A percentile compares a stretch with the other conserved stretches of the same genome.
Evolutionary conservation across 768 basidiomycete genomes (phyloP).

Genomic region (Boletus rufocinnamomeus): DNA sequence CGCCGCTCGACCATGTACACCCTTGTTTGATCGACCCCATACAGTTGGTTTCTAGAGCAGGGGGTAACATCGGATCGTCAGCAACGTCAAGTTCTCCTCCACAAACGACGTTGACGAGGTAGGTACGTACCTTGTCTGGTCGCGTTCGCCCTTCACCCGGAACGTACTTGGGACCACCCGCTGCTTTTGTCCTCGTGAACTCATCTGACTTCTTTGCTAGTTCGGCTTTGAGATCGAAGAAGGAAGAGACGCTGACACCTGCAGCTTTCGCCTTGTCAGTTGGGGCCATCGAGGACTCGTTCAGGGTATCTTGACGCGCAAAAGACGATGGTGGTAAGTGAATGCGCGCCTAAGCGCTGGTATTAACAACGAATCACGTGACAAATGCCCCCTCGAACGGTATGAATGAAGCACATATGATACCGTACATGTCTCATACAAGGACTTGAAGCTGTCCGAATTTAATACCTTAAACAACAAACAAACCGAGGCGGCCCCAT

Average conservation of each 20-base stretch:
- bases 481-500: background rate
- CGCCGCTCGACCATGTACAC: slow-evolving; percentile 60
- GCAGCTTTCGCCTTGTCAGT: slow-evolving; percentile 61
- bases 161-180: slow-evolving; percentile 50
- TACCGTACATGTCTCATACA: background rate
- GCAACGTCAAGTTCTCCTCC: background rate
- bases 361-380: slow-evolving; percentile 14
- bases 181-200: slow-evolving; percentile 62
- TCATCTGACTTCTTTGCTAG: slow-evolving; percentile 54
- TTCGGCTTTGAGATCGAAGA: slow-evolving; percentile 77
- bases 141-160: slow-evolving; percentile 61
- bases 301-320: slow-evolving; percentile 5
- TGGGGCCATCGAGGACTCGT: slow-evolving; percentile 42
- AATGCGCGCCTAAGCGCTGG: background rate
- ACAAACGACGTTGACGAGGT: background rate
- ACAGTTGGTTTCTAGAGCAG: slow-evolving; percentile 65
- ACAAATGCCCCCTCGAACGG: background rate
- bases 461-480: slow-evolving; percentile 48
- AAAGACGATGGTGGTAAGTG: background rate
- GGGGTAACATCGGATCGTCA: background rate
- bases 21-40: slow-evolving; percentile 79
- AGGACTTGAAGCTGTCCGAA: background rate
- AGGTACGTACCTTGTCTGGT: slow-evolving; percentile 62
- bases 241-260: slow-evolving; percentile 71
- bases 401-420: background rate